Conservation (phyloP, 2,329 filamentous ascomycete species). For the Rasamsonia emersonii region DNA sequence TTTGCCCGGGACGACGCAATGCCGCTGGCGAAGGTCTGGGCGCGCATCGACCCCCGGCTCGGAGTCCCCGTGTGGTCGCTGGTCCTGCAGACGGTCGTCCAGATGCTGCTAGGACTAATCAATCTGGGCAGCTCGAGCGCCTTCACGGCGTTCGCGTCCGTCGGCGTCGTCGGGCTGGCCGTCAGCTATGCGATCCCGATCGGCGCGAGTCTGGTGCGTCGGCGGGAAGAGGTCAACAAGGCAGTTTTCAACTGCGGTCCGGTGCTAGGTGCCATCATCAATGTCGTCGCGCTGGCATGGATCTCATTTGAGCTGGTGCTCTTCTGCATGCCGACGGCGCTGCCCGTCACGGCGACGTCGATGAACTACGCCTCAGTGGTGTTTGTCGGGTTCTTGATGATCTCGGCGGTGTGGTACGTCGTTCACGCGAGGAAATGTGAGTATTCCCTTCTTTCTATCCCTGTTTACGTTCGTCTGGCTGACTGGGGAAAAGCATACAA, state of each 20-base stretch:
- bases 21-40: slow-evolving; percentile 31
- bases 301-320: slow-evolving; percentile 46
- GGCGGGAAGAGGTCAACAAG: slow-evolving; percentile 39
- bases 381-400: slow-evolving; percentile 45
- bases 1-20: slow-evolving; percentile 39
- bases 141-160: slow-evolving; percentile 44
- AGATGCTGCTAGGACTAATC: slow-evolving; percentile 43
- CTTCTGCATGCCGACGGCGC: slow-evolving; percentile 46
- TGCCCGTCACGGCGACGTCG: slow-evolving; percentile 44
- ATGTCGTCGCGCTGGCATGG: slow-evolving; percentile 42
- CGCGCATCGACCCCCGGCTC: slow-evolving; percentile 24
- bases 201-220: slow-evolving; percentile 39
- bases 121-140: slow-evolving; percentile 41
- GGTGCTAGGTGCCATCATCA: slow-evolving; percentile 36
- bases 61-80: slow-evolving; percentile 36
- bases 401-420: slow-evolving; percentile 44
- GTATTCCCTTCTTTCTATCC: slow-evolving; percentile 10
- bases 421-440: slow-evolving; percentile 45
- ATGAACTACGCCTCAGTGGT: slow-evolving; percentile 54
- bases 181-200: slow-evolving; percentile 51
- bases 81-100: slow-evolving; percentile 35
- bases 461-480: no score
- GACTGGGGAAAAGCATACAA: no score
- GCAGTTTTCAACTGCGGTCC: slow-evolving; percentile 42
- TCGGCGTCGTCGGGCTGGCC: slow-evolving; percentile 50